Evolutionary conservation across 2,329 filamentous ascomycete species (phyloP).

Genomic region (Pseudogymnoascus sp.): DNA sequence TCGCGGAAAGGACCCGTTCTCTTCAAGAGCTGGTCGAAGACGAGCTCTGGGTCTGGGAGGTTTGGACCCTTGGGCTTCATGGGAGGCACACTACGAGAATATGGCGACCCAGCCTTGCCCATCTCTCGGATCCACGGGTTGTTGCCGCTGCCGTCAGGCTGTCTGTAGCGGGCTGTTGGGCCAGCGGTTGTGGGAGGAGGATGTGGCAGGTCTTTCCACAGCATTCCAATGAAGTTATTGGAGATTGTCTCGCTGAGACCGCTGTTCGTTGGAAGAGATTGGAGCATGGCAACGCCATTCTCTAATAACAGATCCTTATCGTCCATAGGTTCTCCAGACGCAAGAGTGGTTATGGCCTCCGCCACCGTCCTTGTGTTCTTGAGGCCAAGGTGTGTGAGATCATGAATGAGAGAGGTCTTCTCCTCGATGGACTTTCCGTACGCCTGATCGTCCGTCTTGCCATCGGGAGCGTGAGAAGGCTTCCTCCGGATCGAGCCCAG

Average conservation of each 20-base stretch:
- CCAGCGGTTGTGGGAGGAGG: constrained; percentile 39
- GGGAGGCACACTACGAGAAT: constrained; percentile 36
- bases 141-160: constrained; percentile 37
- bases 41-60: constrained; percentile 38
- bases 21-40: constrained; percentile 37
- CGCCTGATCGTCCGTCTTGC: constrained; percentile 33
- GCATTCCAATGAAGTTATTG: constrained; percentile 42
- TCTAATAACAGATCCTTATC: constrained; percentile 41
- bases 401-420: constrained; percentile 34
- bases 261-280: constrained; percentile 40
- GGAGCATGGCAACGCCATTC: constrained; percentile 43
- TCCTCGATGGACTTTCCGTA: constrained; percentile 23
- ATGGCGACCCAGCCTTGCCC: constrained; percentile 42
- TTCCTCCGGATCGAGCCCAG: constrained; percentile 38
- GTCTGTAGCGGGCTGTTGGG: constrained; percentile 35
- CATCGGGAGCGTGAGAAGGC: constrained; percentile 39
- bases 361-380: constrained; percentile 33
- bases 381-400: constrained; percentile 31
- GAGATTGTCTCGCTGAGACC: constrained; percentile 39
- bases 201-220: constrained; percentile 44
- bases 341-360: constrained; percentile 34
- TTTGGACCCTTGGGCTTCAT: constrained; percentile 40
- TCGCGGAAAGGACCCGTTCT: constrained; percentile 32
- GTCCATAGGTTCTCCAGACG: constrained; percentile 37
- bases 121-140: constrained; percentile 42